Conservation (phyloP, 176 grass and related monocot genomes). For the Guadua angustifolia region DNA sequence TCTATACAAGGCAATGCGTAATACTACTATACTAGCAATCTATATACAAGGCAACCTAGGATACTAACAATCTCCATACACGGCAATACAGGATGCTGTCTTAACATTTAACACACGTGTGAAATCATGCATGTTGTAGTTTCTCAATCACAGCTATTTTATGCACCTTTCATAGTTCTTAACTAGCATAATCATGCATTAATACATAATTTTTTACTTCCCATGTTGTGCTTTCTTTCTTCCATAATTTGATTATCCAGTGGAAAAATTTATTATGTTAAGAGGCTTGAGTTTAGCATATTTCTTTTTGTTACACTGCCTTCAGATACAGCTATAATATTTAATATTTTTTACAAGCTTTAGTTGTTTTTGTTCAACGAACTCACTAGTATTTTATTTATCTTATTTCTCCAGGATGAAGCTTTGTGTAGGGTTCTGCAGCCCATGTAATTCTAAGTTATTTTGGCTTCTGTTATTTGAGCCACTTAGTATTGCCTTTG, state of each 20-base stretch:
- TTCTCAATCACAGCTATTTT: neutral
- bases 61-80: no score
- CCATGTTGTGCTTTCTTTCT: conserved; percentile 10
- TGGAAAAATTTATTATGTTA: neutral
- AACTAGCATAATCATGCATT: conserved; percentile 1
- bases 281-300: neutral
- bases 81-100: no score
- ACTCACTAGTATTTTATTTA: conserved; percentile 27
- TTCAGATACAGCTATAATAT: neutral
- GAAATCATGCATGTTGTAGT: neutral
- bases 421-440: conserved; percentile 74
- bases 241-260: conserved; percentile 14
- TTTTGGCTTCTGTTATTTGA: conserved; percentile 96
- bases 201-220: neutral
- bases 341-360: conserved; percentile 23
- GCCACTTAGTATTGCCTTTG: conserved; percentile 86
- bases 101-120: neutral
- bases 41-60: no score
- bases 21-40: no score
- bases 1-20: no score
- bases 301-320: neutral
- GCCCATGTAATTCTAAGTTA: conserved; percentile 73
- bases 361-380: conserved; percentile 42
- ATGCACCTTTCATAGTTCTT: neutral
- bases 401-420: conserved; percentile 74